Evolutionary conservation across 441 rosid genomes (phyloP).

Genomic region (Mallotus japonicus): DNA sequence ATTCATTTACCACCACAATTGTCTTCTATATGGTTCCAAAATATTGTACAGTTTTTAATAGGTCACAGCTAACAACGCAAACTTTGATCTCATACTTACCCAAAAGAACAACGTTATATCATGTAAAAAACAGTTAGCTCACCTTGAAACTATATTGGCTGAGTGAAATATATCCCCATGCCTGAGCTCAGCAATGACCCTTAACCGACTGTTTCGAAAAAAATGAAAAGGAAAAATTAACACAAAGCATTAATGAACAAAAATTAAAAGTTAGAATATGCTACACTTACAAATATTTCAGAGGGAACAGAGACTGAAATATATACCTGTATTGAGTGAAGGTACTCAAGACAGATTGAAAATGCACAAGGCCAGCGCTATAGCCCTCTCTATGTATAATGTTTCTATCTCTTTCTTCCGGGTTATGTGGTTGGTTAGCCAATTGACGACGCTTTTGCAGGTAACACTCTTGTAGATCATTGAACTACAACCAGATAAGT

Average conservation of each 20-base stretch:
- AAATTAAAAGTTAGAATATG: conserved; percentile 13
- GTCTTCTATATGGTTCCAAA: too few relatives aligned
- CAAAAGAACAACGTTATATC: conserved; percentile 6
- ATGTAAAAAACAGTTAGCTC: conserved; percentile 21
- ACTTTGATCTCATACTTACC: neutral
- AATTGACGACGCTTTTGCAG: conserved; percentile 82
- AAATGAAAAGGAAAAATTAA: conserved; percentile 9
- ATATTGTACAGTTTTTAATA: neutral
- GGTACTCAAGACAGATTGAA: conserved; percentile 81
- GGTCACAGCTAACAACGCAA: conserved; percentile 1
- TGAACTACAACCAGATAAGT: conserved; percentile 51
- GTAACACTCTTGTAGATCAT: conserved; percentile 93
- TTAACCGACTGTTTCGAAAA: conserved; percentile 63
- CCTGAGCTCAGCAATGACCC: conserved; percentile 94
- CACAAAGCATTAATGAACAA: conserved; percentile 12
- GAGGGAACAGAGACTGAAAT: conserved; percentile 14
- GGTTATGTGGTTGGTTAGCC: conserved; percentile 50
- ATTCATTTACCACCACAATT: too few relatives aligned
- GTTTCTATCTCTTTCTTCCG: conserved; percentile 64
- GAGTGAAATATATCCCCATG: conserved; percentile 97
- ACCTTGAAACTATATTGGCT: conserved; percentile 98
- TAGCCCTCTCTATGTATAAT: conserved; percentile 75
- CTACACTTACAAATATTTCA: neutral
- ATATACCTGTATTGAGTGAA: conserved; percentile 88
- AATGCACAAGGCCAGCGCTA: conserved; percentile 77